phyloP scores from a whole-genome alignment of 2,329 filamentous ascomycete species.

The Bisporella sp. region DNA sequence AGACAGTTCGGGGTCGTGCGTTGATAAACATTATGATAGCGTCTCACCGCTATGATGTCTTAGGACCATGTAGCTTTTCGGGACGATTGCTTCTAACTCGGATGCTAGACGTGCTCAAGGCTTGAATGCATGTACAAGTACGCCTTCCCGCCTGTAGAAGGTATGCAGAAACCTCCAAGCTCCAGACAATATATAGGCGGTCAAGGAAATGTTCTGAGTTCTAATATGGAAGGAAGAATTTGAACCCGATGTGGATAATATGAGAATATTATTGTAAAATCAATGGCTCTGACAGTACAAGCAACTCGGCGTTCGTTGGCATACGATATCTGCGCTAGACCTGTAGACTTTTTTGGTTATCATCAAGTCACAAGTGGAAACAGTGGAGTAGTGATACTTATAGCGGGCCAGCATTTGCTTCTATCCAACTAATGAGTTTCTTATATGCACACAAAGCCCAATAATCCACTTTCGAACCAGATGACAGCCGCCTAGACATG shows the following conservation, averaged over 20 bases:
- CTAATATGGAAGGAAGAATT: background rate
- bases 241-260: background rate
- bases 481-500: background rate
- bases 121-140: conserved; percentile 6
- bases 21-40: conserved; percentile 25
- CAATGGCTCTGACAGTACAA: background rate
- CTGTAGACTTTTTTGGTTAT: background rate
- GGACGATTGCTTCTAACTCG: conserved; percentile 14
- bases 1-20: conserved; percentile 22
- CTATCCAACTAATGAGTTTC: no score
- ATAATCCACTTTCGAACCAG: no score
- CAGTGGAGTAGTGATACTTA: background rate
- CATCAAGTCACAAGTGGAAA: background rate
- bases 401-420: no score
- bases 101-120: conserved; percentile 14
- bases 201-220: conserved; percentile 4
- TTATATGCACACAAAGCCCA: no score
- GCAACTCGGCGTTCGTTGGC: background rate
- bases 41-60: conserved; percentile 22
- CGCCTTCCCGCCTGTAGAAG: conserved; percentile 9
- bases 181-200: conserved; percentile 6
- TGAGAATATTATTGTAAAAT: background rate
- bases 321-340: background rate
- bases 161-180: conserved; percentile 15
- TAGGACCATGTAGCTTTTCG: conserved; percentile 15